phyloP scores from a whole-genome alignment of 2,329 filamentous ascomycete genomes.

The Colletotrichum gigasporum region DNA sequence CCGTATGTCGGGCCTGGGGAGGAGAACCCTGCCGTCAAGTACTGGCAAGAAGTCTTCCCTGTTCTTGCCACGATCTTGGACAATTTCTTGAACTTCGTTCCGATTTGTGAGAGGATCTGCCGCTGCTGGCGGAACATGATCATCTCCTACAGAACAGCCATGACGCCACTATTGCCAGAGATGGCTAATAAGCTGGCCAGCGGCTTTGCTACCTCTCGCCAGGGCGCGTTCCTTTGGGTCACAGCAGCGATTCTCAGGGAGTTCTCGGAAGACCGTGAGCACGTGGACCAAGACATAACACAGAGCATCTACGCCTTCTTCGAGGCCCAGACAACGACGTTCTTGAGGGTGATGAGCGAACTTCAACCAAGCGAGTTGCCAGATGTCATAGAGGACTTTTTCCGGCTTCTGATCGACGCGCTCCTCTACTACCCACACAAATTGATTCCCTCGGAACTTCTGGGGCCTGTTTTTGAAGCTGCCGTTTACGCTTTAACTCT shows the following conservation, averaged over 20 bases:
- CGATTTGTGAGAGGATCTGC: constrained; percentile 93
- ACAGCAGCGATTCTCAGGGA: constrained; percentile 94
- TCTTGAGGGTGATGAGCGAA: constrained; percentile 89
- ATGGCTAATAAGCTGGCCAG: constrained; percentile 89
- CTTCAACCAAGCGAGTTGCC: constrained; percentile 79
- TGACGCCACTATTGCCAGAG: constrained; percentile 82
- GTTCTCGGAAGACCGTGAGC: constrained; percentile 90
- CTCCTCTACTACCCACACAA: constrained; percentile 91
- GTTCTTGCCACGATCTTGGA: constrained; percentile 87
- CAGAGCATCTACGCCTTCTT: constrained; percentile 94
- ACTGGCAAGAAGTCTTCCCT: constrained; percentile 94
- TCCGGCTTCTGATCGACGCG: constrained; percentile 90
- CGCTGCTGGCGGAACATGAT: constrained; percentile 98
- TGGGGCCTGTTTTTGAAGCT: constrained; percentile 86
- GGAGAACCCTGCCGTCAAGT: constrained; percentile 91
- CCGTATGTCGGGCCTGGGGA: constrained; percentile 78
- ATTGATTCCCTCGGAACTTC: constrained; percentile 80
- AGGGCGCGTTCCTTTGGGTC: constrained; percentile 99
- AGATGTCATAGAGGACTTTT: constrained; percentile 94
- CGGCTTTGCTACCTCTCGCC: constrained; percentile 85
- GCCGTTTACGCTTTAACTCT: constrained; percentile 86
- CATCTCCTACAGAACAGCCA: constrained; percentile 91
- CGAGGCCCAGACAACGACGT: constrained; percentile 89
- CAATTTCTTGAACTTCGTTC: constrained; percentile 85
- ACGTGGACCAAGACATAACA: constrained; percentile 82